phyloP scores from a whole-genome alignment of 257 asterid genomes.

The Nicotiana tabacum region DNA sequence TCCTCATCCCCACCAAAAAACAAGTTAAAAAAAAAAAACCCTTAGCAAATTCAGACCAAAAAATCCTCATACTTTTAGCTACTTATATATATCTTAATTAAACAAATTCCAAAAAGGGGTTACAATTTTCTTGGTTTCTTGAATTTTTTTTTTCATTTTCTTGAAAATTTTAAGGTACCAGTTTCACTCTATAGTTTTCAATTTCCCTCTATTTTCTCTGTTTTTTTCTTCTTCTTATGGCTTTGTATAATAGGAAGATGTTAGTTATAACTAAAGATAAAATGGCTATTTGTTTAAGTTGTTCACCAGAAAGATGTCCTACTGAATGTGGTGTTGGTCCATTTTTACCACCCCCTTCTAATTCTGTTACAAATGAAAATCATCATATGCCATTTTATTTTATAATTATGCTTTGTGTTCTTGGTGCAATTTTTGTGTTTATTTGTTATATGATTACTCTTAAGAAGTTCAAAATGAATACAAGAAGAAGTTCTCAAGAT shows the following conservation, averaged over 20 bases:
- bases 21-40: neutral
- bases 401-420: slow-evolving; percentile 49
- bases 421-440: slow-evolving; percentile 40
- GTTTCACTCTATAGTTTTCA: neutral
- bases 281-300: slow-evolving; percentile 5
- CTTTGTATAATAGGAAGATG: slow-evolving; percentile 6
- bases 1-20: neutral
- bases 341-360: neutral
- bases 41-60: neutral
- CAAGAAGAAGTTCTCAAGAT: slow-evolving; percentile 1
- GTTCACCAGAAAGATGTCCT: slow-evolving; percentile 7
- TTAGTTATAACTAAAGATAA: neutral
- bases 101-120: neutral
- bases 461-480: slow-evolving; percentile 29
- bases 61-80: neutral
- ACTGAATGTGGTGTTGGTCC: neutral
- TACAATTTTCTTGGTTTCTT: neutral
- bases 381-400: slow-evolving; percentile 32
- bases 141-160: neutral
- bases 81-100: neutral
- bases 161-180: neutral
- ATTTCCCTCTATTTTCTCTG: neutral
- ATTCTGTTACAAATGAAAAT: slow-evolving; percentile 9
- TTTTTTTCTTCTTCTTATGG: neutral
- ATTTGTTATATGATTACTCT: slow-evolving; percentile 43